Base-by-base conservation (phyloP, 805 yeast genomes). In the Lachancea nothofagi region DNA sequence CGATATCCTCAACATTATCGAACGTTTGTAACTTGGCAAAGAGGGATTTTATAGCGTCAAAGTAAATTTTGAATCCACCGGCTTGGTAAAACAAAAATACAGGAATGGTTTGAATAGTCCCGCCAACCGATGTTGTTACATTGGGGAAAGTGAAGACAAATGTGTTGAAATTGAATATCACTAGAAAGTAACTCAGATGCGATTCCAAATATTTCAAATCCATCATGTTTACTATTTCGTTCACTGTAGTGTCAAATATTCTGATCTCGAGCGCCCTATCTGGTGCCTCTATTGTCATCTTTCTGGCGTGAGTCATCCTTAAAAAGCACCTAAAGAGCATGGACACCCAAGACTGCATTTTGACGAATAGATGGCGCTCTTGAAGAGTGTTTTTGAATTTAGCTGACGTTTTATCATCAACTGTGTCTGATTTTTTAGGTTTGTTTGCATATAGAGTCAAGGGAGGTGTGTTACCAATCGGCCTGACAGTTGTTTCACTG, bases 331-430 rank as follows among this genome's bases (percentile, higher is more conserved):
- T 61, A 35, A 72, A 67, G 2, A 74, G 45, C 25, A 65, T 61
- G 1, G 74, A 48, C 2, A 70, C 57, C 22, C 67, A 61, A 5
- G 69, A 61, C 46, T 77, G 81, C 20, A 77, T 57, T 23, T 74
- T 66, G 36, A 71, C 66, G 23, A 67, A 57, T 27, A 79, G 66
- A 44, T 67, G 68, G 39, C 87, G 68, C 8, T 78, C 55, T 45
- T 79, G 77, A 2, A 75, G 59, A 0, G 81, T 62, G 50, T 83
- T 83, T 46, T 82, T 82, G 60, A 67, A 77, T 48, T 77, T 78
- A 0, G 83, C 74, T 29, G 77, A 68, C 0, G 75, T 72, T 29
- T 69, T 70, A 25, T 69, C 71, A 42, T 66, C 59, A 40, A 64
- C 54, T 34, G 56, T 44, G 19, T 54, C 52, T 27, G 66, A 48